Percentiles rank a stretch among this genome's conserved stretches.
These are phyloP conservation scores for Scorias spongiosa DNA, from an alignment of 2,329 filamentous ascomycete species.

Conservation along the genomic window DNA sequence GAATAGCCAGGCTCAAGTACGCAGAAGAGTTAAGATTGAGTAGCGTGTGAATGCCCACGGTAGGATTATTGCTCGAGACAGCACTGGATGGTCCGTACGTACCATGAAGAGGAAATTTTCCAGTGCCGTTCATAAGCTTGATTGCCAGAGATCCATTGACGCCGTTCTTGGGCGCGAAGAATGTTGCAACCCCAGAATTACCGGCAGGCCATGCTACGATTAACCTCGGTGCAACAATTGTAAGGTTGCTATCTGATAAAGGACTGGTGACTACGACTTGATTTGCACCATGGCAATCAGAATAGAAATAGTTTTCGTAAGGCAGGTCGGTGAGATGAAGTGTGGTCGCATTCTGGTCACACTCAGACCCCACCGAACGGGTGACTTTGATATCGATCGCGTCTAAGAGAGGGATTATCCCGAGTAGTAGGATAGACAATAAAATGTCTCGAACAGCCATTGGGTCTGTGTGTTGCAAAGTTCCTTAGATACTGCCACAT, in stretches of 20 bases:
- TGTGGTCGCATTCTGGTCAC: constrained; percentile 16
- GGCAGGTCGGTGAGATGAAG: constrained; percentile 40
- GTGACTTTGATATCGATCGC: no score
- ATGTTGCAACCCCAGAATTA: constrained; percentile 44
- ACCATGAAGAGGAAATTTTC: constrained; percentile 30
- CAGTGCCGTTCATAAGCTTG: constrained; percentile 35
- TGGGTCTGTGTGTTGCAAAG: no score
- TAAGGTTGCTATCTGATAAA: constrained; percentile 36
- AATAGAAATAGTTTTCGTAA: constrained; percentile 51
- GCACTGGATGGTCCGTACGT: constrained; percentile 24
- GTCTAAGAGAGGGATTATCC: no score
- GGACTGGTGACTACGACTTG: constrained; percentile 49
- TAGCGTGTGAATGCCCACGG: constrained; percentile 32
- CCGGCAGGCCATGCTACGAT: constrained; percentile 47
- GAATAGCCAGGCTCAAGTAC: constrained; percentile 38
- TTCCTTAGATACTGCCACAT: no score
- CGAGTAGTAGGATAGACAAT: no score
- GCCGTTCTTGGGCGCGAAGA: constrained; percentile 40
- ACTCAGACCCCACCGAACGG: not conserved
- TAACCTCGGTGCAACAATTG: constrained; percentile 41
- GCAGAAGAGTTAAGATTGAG: constrained; percentile 45
- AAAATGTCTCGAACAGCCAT: no score
- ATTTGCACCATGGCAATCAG: constrained; percentile 43
- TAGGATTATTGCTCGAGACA: constrained; percentile 20
- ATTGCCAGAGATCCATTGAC: constrained; percentile 40